Base-by-base conservation (phyloP, 441 rosid genomes). In the Eutrema salsugineum region DNA sequence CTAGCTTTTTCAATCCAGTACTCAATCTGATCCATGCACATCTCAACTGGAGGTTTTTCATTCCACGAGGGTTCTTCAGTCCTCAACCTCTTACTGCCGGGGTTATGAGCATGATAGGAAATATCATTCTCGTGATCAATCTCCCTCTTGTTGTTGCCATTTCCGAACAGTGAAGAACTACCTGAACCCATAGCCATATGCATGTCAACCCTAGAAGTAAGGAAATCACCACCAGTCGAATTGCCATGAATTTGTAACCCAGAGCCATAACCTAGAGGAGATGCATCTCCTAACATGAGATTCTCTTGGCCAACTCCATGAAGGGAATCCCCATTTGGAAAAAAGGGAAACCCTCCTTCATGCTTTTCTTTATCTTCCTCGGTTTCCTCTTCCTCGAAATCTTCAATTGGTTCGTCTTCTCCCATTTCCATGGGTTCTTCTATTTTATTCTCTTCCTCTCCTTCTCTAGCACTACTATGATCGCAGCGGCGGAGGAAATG, bases 1-100 rank as follows among this genome's bases (percentile, higher is more conserved):
- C 82, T 86, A 65, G 82, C 78, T 79, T 88, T 94, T n/a, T 72
- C 86, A 28, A 79, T 16, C 79, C 70, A 68, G 39, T 79, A 71
- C 53, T 78, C 82, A 35, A 82, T 42, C 73, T 90, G 87, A 5
- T 88, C 94, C 67, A 87, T 5, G 59, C 79, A 86, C 35, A 64
- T 20, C 65, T 80, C 77, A 75, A 84, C 76, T 12, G 90, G 81
- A 14, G 88, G 76, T 50, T 85, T 85, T 22, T 71, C 82, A 69
- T 77, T 83, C 87, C 93, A 86, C 15, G 81, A 77, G 15, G 76
- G 76, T 10, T 61, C 89, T 53, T 86, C 87, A 30, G 63, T 80
- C 79, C 93, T 88, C 77, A 86, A 66, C 76, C 98, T 85, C 87
- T 94, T 92, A 73, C 53, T 83, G 46, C 71, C 63, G 32, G 81